Evolutionary conservation across 495 filamentous ascomycete genomes (phyloP).

Genomic region (Tuber brumale): DNA sequence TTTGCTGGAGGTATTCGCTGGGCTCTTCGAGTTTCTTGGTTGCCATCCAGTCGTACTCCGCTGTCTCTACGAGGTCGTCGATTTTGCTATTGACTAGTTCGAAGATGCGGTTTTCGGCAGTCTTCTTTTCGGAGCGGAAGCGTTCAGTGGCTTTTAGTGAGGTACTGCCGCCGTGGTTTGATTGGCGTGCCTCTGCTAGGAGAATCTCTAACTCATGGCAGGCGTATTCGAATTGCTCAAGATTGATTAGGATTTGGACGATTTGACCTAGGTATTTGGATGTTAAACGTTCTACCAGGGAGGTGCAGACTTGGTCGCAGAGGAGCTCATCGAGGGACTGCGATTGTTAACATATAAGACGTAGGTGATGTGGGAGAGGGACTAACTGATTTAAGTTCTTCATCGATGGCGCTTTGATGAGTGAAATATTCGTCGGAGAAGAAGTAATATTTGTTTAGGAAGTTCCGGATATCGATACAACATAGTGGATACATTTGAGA

Average conservation of each 20-base stretch:
- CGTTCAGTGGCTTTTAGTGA: conserved; percentile 71
- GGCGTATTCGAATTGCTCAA: conserved; percentile 92
- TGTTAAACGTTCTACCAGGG: conserved; percentile 76
- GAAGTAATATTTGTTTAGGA: conserved; percentile 91
- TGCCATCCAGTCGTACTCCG: conserved; percentile 93
- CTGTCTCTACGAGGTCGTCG: conserved; percentile 91
- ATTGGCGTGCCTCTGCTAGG: conserved; percentile 71
- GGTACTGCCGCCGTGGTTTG: conserved; percentile 62
- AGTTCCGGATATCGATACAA: conserved; percentile 95
- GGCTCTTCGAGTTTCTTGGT: conserved; percentile 59
- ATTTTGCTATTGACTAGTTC: conserved; percentile 98
- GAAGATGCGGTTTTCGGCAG: conserved; percentile 94
- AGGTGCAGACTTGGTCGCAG: conserved; percentile 79
- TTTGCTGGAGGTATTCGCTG: conserved; percentile 86
- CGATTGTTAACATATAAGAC: background rate
- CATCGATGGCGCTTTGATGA: conserved; percentile 76
- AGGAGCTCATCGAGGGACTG: conserved; percentile 83
- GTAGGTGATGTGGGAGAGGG: background rate
- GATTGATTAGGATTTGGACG: conserved; percentile 94
- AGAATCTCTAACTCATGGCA: conserved; percentile 80
- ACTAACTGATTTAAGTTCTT: conserved; percentile 68
- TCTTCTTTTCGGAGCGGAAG: conserved; percentile 86
- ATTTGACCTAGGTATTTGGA: conserved; percentile 96
- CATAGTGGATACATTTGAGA: conserved; percentile 98
- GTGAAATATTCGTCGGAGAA: conserved; percentile 93